A percentile compares a stretch with the other conserved stretches of the same genome.
phyloP scores from a whole-genome alignment of 2,329 filamentous ascomycete species.

The Ustulina deusta region DNA sequence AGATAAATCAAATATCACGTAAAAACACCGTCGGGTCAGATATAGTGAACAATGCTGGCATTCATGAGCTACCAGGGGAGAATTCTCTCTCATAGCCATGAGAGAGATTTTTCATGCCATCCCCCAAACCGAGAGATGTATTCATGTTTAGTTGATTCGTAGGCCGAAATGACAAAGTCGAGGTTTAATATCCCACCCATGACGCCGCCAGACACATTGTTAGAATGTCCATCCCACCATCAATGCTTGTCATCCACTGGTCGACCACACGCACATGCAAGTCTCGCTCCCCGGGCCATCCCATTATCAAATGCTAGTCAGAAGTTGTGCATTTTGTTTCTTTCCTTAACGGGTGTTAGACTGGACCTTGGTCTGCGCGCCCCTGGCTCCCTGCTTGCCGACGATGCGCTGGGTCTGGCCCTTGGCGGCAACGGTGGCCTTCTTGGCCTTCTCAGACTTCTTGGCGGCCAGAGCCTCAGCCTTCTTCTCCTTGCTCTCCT shows the following conservation, averaged over 20 bases:
- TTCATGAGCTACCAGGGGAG: slow-evolving; percentile 50
- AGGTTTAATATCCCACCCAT: slow-evolving; percentile 51
- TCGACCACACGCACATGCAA: slow-evolving; percentile 23
- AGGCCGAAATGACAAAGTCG: slow-evolving; percentile 46
- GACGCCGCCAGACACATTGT: slow-evolving; percentile 52
- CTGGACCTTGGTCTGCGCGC: slow-evolving; percentile 85
- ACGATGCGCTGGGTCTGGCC: slow-evolving; percentile 83
- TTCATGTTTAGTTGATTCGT: slow-evolving; percentile 43
- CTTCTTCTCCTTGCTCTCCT: slow-evolving; percentile 99
- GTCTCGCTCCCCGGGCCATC: slow-evolving; percentile 35
- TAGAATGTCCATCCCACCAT: slow-evolving; percentile 42
- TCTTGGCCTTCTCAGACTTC: slow-evolving; percentile 99
- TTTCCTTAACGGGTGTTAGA: slow-evolving; percentile 82
- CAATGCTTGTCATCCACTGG: slow-evolving; percentile 39
- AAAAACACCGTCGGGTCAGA: slow-evolving; percentile 19
- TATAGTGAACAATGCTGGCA: slow-evolving; percentile 50
- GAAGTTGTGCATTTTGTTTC: slow-evolving; percentile 21
- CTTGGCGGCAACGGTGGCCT: slow-evolving; percentile 77
- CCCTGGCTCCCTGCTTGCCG: slow-evolving; percentile 98
- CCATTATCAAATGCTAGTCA: slow-evolving; percentile 34
- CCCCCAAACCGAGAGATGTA: slow-evolving; percentile 48
- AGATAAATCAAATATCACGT: slow-evolving; percentile 8
- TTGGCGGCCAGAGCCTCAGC: slow-evolving; percentile 85
- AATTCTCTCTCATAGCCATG: slow-evolving; percentile 48
- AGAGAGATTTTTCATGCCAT: slow-evolving; percentile 46